Evolutionary conservation across 192 early-diverging fungal genomes (phyloP).

Genomic region (Umbelopsis isabellina): DNA sequence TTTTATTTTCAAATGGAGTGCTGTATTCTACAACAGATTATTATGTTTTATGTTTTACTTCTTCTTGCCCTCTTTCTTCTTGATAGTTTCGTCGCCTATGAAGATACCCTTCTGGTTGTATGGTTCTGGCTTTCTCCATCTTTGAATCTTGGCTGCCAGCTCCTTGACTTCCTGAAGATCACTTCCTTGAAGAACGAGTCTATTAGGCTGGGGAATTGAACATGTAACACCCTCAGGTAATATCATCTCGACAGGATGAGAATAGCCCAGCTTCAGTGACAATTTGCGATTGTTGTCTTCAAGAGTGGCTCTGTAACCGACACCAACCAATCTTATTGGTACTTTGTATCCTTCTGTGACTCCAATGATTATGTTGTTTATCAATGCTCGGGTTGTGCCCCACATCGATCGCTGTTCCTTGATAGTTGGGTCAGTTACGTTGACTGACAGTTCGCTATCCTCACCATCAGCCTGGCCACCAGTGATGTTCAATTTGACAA

Average conservation of each 20-base stretch:
- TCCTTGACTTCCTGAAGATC: constrained; percentile 82
- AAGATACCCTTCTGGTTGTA: constrained; percentile 99
- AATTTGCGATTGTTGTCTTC: constrained; percentile 67
- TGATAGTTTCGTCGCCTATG: constrained; percentile 97
- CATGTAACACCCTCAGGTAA: constrained; percentile 84
- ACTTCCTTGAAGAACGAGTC: constrained; percentile 79
- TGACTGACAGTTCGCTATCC: constrained; percentile 51
- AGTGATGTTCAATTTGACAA: constrained; percentile 54
- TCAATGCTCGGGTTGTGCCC: constrained; percentile 93
- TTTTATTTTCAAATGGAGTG: background rate
- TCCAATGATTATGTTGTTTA: constrained; percentile 84
- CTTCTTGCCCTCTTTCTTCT: constrained; percentile 98
- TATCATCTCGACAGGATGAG: constrained; percentile 78
- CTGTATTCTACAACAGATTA: constrained; percentile 17
- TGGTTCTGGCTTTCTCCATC: constrained; percentile 93
- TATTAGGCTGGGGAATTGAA: constrained; percentile 76
- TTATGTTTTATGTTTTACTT: constrained; percentile 52
- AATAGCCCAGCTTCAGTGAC: constrained; percentile 84
- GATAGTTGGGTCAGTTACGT: constrained; percentile 59
- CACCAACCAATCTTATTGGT: constrained; percentile 85
- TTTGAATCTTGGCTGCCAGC: constrained; percentile 90
- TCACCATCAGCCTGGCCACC: constrained; percentile 20
- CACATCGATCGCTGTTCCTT: constrained; percentile 90
- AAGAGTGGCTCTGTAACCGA: constrained; percentile 89
- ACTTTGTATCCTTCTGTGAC: constrained; percentile 89